Evolutionary conservation across 495 filamentous ascomycete genomes (phyloP).

Genomic region (Hypoxylon crocopeplum): DNA sequence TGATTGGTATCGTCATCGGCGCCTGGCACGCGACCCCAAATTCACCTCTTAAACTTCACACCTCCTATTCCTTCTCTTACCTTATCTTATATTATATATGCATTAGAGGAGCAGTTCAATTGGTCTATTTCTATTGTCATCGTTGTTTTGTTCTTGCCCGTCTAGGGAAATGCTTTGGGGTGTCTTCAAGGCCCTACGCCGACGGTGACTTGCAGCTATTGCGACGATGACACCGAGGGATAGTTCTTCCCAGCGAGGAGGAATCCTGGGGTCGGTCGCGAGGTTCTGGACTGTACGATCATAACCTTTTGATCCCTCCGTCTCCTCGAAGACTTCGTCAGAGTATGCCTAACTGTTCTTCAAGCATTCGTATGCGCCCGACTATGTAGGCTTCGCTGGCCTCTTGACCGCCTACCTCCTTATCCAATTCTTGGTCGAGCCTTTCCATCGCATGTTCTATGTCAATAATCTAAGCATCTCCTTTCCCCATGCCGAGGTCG

Average conservation of each 20-base stretch:
- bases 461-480: conserved; percentile 84
- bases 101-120: no score
- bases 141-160: background rate
- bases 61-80: background rate
- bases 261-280: conserved; percentile 49
- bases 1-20: no score
- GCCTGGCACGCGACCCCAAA: background rate
- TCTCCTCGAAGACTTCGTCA: background rate
- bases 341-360: conserved; percentile 9
- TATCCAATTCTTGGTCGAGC: conserved; percentile 73
- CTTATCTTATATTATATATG: background rate
- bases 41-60: background rate
- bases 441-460: conserved; percentile 87
- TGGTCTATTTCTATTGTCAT: background rate
- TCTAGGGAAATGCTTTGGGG: conserved; percentile 37
- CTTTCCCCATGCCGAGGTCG: conserved; percentile 83
- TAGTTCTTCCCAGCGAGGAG: conserved; percentile 24
- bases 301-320: background rate
- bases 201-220: conserved; percentile 53
- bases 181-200: conserved; percentile 46
- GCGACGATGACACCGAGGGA: conserved; percentile 46
- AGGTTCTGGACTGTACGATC: conserved; percentile 58
- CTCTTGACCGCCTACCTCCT: conserved; percentile 71
- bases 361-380: conserved; percentile 81
- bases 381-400: conserved; percentile 80